These are phyloP conservation scores for Euphorbia celastroides DNA, from an alignment of 441 rosid genomes.

Conservation along the genomic window DNA sequence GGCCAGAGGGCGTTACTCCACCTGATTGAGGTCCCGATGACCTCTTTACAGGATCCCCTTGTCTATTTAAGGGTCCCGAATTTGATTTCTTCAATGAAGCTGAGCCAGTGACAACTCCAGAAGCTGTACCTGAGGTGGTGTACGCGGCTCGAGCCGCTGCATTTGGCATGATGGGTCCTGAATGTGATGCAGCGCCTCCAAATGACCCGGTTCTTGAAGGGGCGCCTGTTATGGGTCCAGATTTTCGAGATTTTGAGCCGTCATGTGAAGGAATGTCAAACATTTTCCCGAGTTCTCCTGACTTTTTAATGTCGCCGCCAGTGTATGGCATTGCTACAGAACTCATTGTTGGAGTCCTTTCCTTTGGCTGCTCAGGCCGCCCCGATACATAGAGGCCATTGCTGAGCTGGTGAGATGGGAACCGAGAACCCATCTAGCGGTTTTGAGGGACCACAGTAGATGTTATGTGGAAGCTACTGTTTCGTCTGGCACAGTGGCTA, in stretches of 20 bases:
- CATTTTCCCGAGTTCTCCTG: constrained; percentile 97
- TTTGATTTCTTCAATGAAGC: constrained; percentile 78
- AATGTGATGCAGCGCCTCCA: constrained; percentile 82
- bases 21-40: constrained; percentile 94
- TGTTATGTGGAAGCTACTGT: constrained; percentile 13
- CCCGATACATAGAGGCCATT: constrained; percentile 97
- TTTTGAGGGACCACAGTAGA: constrained; percentile 21
- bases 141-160: constrained; percentile 62
- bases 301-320: constrained; percentile 90
- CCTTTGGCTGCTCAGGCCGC: constrained; percentile 95
- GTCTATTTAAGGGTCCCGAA: constrained; percentile 90
- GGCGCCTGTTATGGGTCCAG: constrained; percentile 83
- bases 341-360: constrained; percentile 92
- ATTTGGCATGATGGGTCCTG: constrained; percentile 72
- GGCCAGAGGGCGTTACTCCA: constrained; percentile 67
- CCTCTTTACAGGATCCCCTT: constrained; percentile 87
- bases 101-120: constrained; percentile 61
- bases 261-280: constrained; percentile 61
- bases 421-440: constrained; percentile 77
- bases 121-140: constrained; percentile 55
- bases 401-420: constrained; percentile 95
- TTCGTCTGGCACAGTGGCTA: constrained; percentile 21
- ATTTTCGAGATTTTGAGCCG: constrained; percentile 89
- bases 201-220: constrained; percentile 93
- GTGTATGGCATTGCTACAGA: constrained; percentile 95